Evolutionary conservation across 2,329 filamentous ascomycete species (phyloP), one percentile per base, ranked within the genome.

Genomic region (Dothistroma pini): DNA sequence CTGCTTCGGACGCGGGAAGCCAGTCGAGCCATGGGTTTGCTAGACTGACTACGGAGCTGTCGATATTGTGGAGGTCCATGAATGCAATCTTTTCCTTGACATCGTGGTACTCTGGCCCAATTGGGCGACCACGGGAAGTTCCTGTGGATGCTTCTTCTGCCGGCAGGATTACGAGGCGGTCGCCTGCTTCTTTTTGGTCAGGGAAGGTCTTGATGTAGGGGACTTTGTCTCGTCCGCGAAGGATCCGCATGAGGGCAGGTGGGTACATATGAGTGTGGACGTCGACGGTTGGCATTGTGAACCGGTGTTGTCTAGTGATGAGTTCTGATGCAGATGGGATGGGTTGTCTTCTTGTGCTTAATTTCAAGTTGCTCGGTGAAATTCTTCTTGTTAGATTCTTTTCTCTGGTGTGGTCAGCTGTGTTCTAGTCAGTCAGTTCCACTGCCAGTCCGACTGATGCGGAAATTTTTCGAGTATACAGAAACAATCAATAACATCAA

Each of bases 1-100:
- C 84, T 0, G 90, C 89, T 66, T 88, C 84, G 4, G 79, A 74
- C 0, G 84, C 73, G 0, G 80, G 75, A 0, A 96, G 77, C 72
- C 96, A 97, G 76, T 97, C 93, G 1, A 97, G 83, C 93, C 93
- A 97, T 0, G 93, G 93, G 72, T 97, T 97, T 14, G 93, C 93
- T 22, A 96, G 85, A 0, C 90, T 95, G 64, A 97, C 86, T 55
- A 96, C 89, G 0, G 90, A 95, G 65, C 89, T 86, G 75, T 89
- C 84, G 73, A 97, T 96, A 57, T 79, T 79, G 77, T 97, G 93
- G 16, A 82, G 84, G 74, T 91, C 83, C 93, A 97, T 97, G 78
- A 97, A 96, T 54, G 85, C 82, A 14, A 96, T 81, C 72, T 96
- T 97, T 68, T 90, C 83, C 16, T 81, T 78, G 60, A 96, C 87